Evolutionary conservation across 2,329 filamentous ascomycete genomes (phyloP).

Genomic region (Paraconiothyrium brasiliense): DNA sequence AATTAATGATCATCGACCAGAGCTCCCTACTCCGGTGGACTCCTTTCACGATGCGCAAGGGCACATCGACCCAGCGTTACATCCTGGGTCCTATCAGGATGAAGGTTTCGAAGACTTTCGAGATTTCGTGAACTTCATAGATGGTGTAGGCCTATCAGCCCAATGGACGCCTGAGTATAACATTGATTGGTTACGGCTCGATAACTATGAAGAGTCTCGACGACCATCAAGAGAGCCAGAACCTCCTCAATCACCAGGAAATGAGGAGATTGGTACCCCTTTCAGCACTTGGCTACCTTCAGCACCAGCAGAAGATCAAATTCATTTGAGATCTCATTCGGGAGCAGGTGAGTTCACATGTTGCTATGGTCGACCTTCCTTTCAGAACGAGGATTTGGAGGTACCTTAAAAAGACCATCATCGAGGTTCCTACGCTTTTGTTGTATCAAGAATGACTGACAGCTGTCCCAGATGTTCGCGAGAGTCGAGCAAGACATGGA

Average conservation of each 20-base stretch:
- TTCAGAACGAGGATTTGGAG: too few species aligned
- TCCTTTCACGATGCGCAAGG: slow-evolving; percentile 25
- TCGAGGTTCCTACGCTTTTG: too few species aligned
- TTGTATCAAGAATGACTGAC: neutral
- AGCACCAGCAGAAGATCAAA: slow-evolving; percentile 39
- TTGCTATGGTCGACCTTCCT: too few species aligned
- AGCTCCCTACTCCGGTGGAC: slow-evolving; percentile 23
- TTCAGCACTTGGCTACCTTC: slow-evolving; percentile 45
- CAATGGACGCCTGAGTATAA: slow-evolving; percentile 45
- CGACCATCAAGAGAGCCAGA: slow-evolving; percentile 32
- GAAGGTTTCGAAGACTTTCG: slow-evolving; percentile 43
- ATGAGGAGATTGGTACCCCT: slow-evolving; percentile 42
- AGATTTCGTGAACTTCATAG: slow-evolving; percentile 45
- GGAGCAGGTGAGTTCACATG: slow-evolving; percentile 25
- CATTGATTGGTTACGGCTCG: slow-evolving; percentile 38
- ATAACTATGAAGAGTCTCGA: slow-evolving; percentile 30
- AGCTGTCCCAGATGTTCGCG: slow-evolving; percentile 23
- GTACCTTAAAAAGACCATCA: too few species aligned
- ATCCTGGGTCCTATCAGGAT: slow-evolving; percentile 26
- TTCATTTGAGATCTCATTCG: slow-evolving; percentile 32
- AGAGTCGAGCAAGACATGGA: slow-evolving; percentile 28
- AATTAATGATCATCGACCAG: slow-evolving; percentile 20
- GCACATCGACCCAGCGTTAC: slow-evolving; percentile 25
- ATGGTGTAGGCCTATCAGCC: slow-evolving; percentile 42
- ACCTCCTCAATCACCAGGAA: slow-evolving; percentile 24